Percentiles rank a stretch among this genome's conserved stretches.
Evolutionary conservation across 2,329 filamentous ascomycete genomes (phyloP).

Genomic region (Colletotrichum sojae): DNA sequence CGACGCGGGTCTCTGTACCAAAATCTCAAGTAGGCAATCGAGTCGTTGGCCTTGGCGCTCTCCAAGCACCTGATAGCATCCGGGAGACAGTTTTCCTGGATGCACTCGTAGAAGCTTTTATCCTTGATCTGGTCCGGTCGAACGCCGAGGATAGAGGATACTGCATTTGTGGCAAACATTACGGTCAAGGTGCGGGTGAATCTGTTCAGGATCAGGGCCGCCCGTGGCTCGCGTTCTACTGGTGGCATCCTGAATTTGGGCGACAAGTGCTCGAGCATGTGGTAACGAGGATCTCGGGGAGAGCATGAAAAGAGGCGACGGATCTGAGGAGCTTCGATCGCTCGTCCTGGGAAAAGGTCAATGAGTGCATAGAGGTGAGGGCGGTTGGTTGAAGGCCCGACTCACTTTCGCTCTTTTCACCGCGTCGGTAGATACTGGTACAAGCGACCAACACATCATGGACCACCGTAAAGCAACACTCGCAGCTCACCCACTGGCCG

Average conservation of each 20-base stretch:
- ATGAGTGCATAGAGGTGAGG: neutral
- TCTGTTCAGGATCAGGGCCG: constrained; percentile 87
- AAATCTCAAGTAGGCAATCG: constrained; percentile 90
- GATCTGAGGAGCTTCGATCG: constrained; percentile 82
- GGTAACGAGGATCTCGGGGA: constrained; percentile 85
- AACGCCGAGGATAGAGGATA: constrained; percentile 82
- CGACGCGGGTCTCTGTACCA: constrained; percentile 83
- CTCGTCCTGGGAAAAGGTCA: constrained; percentile 67
- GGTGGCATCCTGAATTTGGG: constrained; percentile 80
- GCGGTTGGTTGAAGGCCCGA: neutral
- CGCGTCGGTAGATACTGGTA: constrained; percentile 81
- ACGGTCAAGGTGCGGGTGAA: constrained; percentile 87
- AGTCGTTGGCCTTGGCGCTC: constrained; percentile 90
- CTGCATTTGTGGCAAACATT: constrained; percentile 87
- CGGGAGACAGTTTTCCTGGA: constrained; percentile 81
- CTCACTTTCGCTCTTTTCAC: constrained; percentile 81
- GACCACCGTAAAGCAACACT: constrained; percentile 91
- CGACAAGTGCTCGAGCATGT: constrained; percentile 90
- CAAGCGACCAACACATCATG: constrained; percentile 90
- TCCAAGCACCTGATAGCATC: constrained; percentile 86
- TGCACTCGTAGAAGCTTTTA: constrained; percentile 90
- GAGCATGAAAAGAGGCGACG: constrained; percentile 86
- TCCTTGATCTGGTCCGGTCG: constrained; percentile 77
- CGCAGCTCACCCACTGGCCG: constrained; percentile 83
- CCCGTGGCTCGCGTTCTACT: constrained; percentile 81